These are phyloP conservation scores for Eucalyptus cloeziana DNA, from an alignment of 345 rosid species.

Conservation along the genomic window DNA sequence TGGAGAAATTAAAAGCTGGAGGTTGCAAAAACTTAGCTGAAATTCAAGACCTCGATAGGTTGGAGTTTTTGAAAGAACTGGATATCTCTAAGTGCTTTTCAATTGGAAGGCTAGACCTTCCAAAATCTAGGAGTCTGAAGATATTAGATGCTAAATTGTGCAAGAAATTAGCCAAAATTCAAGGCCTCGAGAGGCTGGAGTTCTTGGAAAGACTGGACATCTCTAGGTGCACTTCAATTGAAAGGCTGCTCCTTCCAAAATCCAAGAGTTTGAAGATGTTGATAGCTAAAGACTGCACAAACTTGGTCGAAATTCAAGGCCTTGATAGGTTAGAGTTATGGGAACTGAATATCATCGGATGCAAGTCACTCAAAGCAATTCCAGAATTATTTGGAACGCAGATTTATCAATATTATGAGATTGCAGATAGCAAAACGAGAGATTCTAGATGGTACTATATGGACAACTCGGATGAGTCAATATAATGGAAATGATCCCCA, in stretches of 20 bases:
- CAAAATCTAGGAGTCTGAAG: rapidly evolving
- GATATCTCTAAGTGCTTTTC: rapidly evolving
- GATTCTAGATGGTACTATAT: no score
- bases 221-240: no score
- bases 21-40: rapidly evolving
- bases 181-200: no score
- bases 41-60: background rate
- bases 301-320: background rate
- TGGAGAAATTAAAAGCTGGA: rapidly evolving
- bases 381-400: rapidly evolving
- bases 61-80: no score
- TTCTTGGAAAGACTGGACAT: no score
- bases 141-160: no score
- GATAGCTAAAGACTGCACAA: rapidly evolving
- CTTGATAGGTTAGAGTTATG: background rate
- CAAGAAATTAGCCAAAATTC: no score
- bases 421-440: rapidly evolving
- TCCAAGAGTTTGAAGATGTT: rapidly evolving
- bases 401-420: rapidly evolving
- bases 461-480: no score
- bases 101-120: background rate
- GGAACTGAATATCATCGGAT: rapidly evolving
- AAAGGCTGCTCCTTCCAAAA: background rate
- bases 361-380: background rate
- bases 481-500: no score